Evolutionary conservation across 805 yeast genomes (phyloP).

Genomic region (Barnettozyma wickerhamii): DNA sequence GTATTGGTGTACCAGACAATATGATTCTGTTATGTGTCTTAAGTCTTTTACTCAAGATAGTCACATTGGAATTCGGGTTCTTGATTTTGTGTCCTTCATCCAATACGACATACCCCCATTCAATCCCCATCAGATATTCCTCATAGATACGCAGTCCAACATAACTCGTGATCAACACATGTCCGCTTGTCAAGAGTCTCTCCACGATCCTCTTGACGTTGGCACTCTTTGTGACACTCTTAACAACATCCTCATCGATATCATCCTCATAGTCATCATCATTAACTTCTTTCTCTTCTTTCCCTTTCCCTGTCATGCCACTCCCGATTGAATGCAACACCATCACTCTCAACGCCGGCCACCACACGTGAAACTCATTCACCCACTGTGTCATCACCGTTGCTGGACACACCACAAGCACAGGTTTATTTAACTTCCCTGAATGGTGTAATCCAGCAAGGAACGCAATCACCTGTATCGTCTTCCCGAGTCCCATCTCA

Average conservation of each 20-base stretch:
- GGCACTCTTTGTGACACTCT: slow-evolving; percentile 27
- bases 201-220: slow-evolving; percentile 48
- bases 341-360: slow-evolving; percentile 89
- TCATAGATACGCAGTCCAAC: slow-evolving; percentile 76
- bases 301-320: slow-evolving; percentile 53
- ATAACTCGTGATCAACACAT: slow-evolving; percentile 86
- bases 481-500: slow-evolving; percentile 97
- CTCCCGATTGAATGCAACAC: slow-evolving; percentile 90
- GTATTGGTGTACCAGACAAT: slow-evolving; percentile 94
- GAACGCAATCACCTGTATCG: slow-evolving; percentile 88
- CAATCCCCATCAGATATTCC: slow-evolving; percentile 52
- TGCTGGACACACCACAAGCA: slow-evolving; percentile 90
- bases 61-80: slow-evolving; percentile 87
- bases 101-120: slow-evolving; percentile 87
- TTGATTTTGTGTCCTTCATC: slow-evolving; percentile 98
- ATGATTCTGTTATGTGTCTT: slow-evolving; percentile 84
- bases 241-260: slow-evolving; percentile 25
- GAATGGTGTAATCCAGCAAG: slow-evolving; percentile 88
- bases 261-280: slow-evolving; percentile 40
- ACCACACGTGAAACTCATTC: slow-evolving; percentile 94
- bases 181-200: slow-evolving; percentile 63
- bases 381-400: slow-evolving; percentile 97
- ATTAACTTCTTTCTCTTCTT: slow-evolving; percentile 46
- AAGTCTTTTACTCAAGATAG: slow-evolving; percentile 78
- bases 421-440: slow-evolving; percentile 68